Evolutionary conservation across 1,284 basidiomycete genomes (phyloP).

Genomic region (Coniferiporia sulphurascens): DNA sequence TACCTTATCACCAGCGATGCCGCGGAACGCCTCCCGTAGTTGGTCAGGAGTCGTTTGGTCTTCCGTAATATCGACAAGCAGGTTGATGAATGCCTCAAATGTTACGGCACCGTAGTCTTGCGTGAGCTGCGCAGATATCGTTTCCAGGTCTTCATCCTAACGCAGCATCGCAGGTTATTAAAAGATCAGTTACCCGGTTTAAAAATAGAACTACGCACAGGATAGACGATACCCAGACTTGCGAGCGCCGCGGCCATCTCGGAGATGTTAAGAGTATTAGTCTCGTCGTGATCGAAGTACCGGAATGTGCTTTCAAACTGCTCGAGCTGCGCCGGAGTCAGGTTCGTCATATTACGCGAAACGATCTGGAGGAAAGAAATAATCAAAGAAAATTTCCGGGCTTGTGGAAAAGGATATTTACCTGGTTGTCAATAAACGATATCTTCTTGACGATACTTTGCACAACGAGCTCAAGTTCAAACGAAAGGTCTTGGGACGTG

Average conservation of each 20-base stretch:
- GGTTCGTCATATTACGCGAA: conserved; percentile 84
- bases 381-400: conserved; percentile 11
- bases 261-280: conserved; percentile 79
- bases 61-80: conserved; percentile 92
- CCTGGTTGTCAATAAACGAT: conserved; percentile 95
- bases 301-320: conserved; percentile 98
- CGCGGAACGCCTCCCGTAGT: conserved; percentile 89
- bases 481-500: conserved; percentile 85
- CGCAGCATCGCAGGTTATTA: neutral
- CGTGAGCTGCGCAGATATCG: conserved; percentile 81
- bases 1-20: conserved; percentile 88
- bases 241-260: conserved; percentile 93
- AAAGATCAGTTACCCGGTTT: conserved; percentile 8
- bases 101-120: conserved; percentile 85
- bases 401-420: conserved; percentile 25
- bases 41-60: conserved; percentile 94
- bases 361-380: conserved; percentile 60
- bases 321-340: conserved; percentile 94
- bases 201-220: conserved; percentile 41
- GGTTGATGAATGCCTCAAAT: conserved; percentile 93
- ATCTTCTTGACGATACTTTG: conserved; percentile 87
- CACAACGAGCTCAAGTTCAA: conserved; percentile 82
- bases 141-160: conserved; percentile 83
- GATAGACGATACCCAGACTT: conserved; percentile 91
- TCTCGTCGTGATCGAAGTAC: conserved; percentile 93